Conservation (phyloP, 495 filamentous ascomycete species). For the Glonium stellatum region DNA sequence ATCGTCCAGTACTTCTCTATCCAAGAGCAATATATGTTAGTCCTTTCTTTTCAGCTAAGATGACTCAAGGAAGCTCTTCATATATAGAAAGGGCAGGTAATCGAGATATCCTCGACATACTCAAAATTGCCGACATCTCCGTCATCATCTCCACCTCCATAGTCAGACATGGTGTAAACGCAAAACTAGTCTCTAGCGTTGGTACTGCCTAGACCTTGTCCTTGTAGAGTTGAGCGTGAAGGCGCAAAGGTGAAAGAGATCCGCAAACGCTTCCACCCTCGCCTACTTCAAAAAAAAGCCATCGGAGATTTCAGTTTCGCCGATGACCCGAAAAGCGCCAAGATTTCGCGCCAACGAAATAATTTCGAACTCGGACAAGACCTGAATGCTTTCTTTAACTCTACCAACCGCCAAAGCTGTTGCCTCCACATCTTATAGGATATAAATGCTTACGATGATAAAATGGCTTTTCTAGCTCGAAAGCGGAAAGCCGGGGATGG, state of each 20-base stretch:
- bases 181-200: background rate
- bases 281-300: background rate
- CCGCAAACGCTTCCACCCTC: background rate
- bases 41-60: background rate
- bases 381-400: too few species aligned
- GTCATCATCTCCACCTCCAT: conserved; percentile 58
- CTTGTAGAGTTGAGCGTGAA: background rate
- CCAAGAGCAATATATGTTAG: background rate
- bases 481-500: background rate
- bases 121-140: conserved; percentile 24
- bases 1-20: conserved; percentile 13
- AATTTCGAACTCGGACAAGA: too few species aligned
- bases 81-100: background rate
- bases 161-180: conserved; percentile 68
- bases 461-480: background rate
- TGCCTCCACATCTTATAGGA: background rate
- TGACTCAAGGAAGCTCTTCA: background rate
- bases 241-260: background rate
- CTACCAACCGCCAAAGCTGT: too few species aligned
- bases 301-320: background rate
- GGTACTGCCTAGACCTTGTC: background rate
- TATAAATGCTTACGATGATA: background rate
- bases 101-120: conserved; percentile 16
- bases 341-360: too few species aligned
- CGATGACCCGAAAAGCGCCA: background rate